Percentiles rank a stretch among this genome's conserved stretches.
phyloP scores from a whole-genome alignment of 495 filamentous ascomycete genomes.

The Filosporella fistucella region DNA sequence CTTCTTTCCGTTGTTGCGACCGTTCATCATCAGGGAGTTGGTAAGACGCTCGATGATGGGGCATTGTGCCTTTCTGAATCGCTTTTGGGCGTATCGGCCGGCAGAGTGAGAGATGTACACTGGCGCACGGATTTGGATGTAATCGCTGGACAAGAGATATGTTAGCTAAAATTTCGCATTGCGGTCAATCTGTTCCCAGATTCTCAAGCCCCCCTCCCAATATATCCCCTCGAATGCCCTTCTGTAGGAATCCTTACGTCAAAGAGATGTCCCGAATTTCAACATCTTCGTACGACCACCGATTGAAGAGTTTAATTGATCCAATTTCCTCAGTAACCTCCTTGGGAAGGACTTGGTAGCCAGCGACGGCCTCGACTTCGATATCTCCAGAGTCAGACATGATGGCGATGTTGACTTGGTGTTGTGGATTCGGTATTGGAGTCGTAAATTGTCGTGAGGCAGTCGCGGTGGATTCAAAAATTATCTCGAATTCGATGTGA shows the following conservation, averaged over 20 bases:
- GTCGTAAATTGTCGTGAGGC: too few species aligned
- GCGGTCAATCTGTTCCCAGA: slow-evolving; percentile 1
- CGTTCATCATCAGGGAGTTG: slow-evolving; percentile 99
- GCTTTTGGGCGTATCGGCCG: slow-evolving; percentile 97
- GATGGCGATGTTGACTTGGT: slow-evolving; percentile 32
- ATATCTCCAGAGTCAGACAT: slow-evolving; percentile 97
- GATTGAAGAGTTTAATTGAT: slow-evolving; percentile 96
- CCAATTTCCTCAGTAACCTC: slow-evolving; percentile 88
- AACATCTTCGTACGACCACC: slow-evolving; percentile 97
- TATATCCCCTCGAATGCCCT: slow-evolving; percentile 1
- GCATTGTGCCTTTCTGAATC: slow-evolving; percentile 99
- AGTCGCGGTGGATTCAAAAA: too few species aligned
- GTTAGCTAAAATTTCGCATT: slow-evolving; percentile 36
- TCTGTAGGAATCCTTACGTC: slow-evolving; percentile 66
- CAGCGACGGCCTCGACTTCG: slow-evolving; percentile 74
- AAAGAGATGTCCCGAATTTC: slow-evolving; percentile 99
- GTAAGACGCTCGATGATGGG: slow-evolving; percentile 99
- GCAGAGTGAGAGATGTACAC: slow-evolving; percentile 99
- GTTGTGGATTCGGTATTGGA: slow-evolving; percentile 11
- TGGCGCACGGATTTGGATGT: slow-evolving; percentile 97
- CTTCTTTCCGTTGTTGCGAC: slow-evolving; percentile 99
- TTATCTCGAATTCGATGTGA: too few species aligned
- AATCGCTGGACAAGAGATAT: slow-evolving; percentile 65
- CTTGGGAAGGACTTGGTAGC: slow-evolving; percentile 86
- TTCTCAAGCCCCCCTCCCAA: not conserved